phyloP scores from a whole-genome alignment of 768 basidiomycete species.

The Agrocybe pediades region DNA sequence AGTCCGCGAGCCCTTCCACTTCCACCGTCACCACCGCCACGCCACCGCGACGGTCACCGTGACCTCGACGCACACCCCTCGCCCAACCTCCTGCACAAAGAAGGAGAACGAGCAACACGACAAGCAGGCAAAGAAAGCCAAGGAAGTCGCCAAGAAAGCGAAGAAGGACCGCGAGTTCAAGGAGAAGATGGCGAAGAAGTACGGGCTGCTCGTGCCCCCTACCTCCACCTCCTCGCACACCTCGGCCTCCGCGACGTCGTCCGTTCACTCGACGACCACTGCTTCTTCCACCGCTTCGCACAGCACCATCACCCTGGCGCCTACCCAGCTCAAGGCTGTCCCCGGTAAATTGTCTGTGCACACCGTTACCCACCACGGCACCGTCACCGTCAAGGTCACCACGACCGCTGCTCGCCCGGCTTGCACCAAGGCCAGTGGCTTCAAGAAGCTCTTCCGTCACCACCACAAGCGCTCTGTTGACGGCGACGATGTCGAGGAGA shows the following conservation, averaged over 20 bases:
- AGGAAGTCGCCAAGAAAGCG: constrained; percentile 17
- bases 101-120: constrained; percentile 18
- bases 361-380: constrained; percentile 20
- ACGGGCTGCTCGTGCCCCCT: constrained; percentile 10
- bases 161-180: constrained; percentile 12
- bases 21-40: constrained; percentile 9
- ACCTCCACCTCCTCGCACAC: constrained; percentile 3
- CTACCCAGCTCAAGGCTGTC: constrained; percentile 11
- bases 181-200: constrained; percentile 11
- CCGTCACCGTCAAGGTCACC: constrained; percentile 23
- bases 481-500: constrained; percentile 11
- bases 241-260: constrained; percentile 6
- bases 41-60: constrained; percentile 11
- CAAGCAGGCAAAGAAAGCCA: constrained; percentile 13
- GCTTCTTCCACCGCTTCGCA: constrained; percentile 4
- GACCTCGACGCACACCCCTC: constrained; percentile 20
- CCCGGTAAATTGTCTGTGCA: constrained; percentile 10
- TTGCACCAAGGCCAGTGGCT: constrained; percentile 19
- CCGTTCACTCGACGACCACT: neutral
- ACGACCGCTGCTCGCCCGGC: constrained; percentile 22
- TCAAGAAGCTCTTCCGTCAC: constrained; percentile 13
- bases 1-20: constrained; percentile 15
- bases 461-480: constrained; percentile 12
- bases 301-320: constrained; percentile 11
- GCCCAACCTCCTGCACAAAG: constrained; percentile 22